phyloP scores from a whole-genome alignment of 1,284 basidiomycete species.

The Moesziomyces globuligerus region DNA sequence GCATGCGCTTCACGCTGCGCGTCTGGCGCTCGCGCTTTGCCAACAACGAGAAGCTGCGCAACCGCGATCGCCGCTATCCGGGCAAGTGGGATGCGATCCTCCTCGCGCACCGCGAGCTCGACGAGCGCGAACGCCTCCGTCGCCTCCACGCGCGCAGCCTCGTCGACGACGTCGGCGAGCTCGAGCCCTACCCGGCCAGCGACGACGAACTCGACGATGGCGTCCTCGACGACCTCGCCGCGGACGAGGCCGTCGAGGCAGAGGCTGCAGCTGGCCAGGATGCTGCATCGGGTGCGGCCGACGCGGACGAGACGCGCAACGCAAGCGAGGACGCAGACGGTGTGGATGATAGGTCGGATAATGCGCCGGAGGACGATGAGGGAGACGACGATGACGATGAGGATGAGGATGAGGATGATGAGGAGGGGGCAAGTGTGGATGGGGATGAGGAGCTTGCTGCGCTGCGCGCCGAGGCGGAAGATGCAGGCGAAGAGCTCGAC shows the following conservation, averaged over 20 bases:
- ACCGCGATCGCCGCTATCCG: conserved; percentile 40
- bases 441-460: conserved; percentile 26
- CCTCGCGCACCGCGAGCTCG: conserved; percentile 48
- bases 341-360: conserved; percentile 13
- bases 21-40: conserved; percentile 54
- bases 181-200: conserved; percentile 46
- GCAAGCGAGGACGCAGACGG: conserved; percentile 11
- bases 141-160: conserved; percentile 41
- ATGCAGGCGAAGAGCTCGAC: conserved; percentile 42
- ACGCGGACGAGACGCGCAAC: not conserved
- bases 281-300: too few relatives aligned
- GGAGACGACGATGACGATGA: conserved; percentile 30
- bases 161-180: conserved; percentile 53
- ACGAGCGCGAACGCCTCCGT: conserved; percentile 41
- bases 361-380: conserved; percentile 10
- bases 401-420: conserved; percentile 32
- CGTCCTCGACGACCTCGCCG: conserved; percentile 8
- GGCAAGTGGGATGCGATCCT: conserved; percentile 61
- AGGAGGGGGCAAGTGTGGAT: conserved; percentile 43
- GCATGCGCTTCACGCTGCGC: conserved; percentile 60
- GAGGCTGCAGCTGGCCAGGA: conserved; percentile 10
- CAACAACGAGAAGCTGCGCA: conserved; percentile 52
- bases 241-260: conserved; percentile 1
- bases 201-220: conserved; percentile 41
- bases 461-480: conserved; percentile 6